Evolutionary conservation across 345 rosid genomes (phyloP), one percentile per base, ranked within the genome.

Genomic region (Eucalyptus marginata): DNA sequence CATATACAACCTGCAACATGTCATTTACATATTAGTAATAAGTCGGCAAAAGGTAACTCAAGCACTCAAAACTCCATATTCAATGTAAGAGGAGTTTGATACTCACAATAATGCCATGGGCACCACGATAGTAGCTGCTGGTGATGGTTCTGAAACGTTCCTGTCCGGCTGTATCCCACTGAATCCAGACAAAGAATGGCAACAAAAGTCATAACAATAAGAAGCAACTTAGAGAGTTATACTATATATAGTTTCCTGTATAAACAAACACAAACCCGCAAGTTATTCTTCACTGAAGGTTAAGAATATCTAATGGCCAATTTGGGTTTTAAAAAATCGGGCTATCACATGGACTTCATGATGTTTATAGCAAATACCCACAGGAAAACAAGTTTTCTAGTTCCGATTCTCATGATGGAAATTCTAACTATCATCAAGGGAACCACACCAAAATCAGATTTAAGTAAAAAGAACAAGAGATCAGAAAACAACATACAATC

Each of bases 101-200:
- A 83, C 95, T 89, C 91, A 96, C 99, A 51, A 97, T 97, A 90
- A 97, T 96, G 89, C 99, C 99, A 93, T 97, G 99, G 13, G 99
- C 99, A 90, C 99, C 99, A 85, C 98, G 98, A 89, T 97, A 97
- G 94, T 96, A 97, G 92, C 99, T 97, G 91, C 99, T 97, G 58
- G 99, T 96, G 89, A 96, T 97, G 44, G 99, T 97, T 93, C 99
- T 95, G 90, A 96, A 97, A 40, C 99, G 93, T 91, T 97, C 99
- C 93, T 97, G 99, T 40, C 99, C 99, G 87, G 99, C 99, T 85
- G 99, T 97, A 92, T 97, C 99, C 99, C 99, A 97, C 99, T 97
- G 95, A 89, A 90, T 20, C 49, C 62, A 81, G 16, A 91, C 89
- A 56, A 87, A 20, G 86, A 87, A 50, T 44, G 83, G 49, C 46